Percentiles rank a stretch among this genome's conserved stretches.
Evolutionary conservation across 1,139 yeast species (phyloP).

Genomic region (Diutina pseudorugosa): DNA sequence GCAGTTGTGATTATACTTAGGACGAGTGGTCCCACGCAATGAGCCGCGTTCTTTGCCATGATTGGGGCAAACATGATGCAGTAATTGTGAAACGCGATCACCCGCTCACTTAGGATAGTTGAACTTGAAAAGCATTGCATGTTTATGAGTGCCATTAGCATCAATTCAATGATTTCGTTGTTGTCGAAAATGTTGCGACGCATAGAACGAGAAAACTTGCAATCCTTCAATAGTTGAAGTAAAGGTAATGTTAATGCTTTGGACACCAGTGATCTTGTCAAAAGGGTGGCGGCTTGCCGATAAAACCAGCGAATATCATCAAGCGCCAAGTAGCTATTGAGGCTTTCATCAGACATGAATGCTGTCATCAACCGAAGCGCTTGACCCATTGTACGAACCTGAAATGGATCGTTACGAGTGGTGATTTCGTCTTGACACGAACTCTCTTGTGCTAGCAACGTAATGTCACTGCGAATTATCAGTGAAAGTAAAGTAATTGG

Average conservation of each 20-base stretch:
- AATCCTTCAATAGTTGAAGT: conserved; percentile 26
- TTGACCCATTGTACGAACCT: conserved; percentile 26
- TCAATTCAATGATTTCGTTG: conserved; percentile 22
- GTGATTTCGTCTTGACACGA: not conserved
- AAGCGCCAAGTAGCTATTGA: conserved; percentile 19
- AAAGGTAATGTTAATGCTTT: conserved; percentile 29
- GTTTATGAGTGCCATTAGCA: conserved; percentile 23
- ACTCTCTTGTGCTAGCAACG: not conserved
- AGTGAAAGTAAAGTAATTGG: not conserved
- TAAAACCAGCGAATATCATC: conserved; percentile 29
- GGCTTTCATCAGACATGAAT: conserved; percentile 20
- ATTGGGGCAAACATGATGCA: not conserved
- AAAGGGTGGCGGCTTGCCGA: conserved; percentile 21
- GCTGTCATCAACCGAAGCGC: conserved; percentile 24
- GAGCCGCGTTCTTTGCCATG: conserved; percentile 1
- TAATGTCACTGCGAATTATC: not conserved
- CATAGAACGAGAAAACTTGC: conserved; percentile 17
- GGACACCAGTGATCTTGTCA: conserved; percentile 19
- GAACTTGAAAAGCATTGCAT: conserved; percentile 5
- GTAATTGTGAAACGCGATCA: not conserved
- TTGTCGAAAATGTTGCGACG: conserved; percentile 20
- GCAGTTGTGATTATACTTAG: not conserved
- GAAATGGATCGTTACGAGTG: conserved; percentile 22
- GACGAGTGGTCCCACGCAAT: not conserved
- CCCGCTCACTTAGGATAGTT: not conserved